Base-by-base conservation (phyloP, 352 stramenopile species). In the Phytopythium ostracodes region DNA sequence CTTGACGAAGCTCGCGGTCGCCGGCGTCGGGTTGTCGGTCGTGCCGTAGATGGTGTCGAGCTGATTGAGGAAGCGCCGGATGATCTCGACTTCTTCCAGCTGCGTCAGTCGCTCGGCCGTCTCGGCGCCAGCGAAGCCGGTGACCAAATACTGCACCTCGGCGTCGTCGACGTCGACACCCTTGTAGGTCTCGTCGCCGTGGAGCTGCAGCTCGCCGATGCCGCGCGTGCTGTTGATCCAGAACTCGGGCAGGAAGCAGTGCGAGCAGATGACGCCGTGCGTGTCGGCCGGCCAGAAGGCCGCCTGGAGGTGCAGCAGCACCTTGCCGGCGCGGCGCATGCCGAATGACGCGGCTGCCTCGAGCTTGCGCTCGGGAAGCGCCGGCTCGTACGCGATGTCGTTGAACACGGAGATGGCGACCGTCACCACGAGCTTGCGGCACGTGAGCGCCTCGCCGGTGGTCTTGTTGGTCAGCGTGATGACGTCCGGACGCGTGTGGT, bases 201-300 rank as follows among this genome's bases (percentile, higher is more conserved):
- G 83, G 24, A 71, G 47, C 46, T 87, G 66, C 50, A 92, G 38
- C 38, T 85, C 65, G 10, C 85, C 85, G 29, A 92, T 77, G 25
- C 85, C 85, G 10, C 76, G 60, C 17, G 79, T 87, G 64, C 66
- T 88, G 67, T 94, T 92, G 42, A 92, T 71, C 85, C 85, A 94
- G 46, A 92, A 94, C 69, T 94, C 85, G 14, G 85, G 85, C 64
- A 94, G 35, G 68, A 94, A 94, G 58, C 74, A 87, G 38, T 91
- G 79, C 25, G 82, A 91, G 69, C 85, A 94, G 56, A 94, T 84
- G 40, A 94, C 76, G 40, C 85, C 85, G 59, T 94, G 85, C 11
- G 82, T 76, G 58, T 92, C 77, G 54, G 68, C 71, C 10, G 82
- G 79, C 85, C 85, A 94, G 58, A 92, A 94, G 42, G 67, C 59